Conservation (phyloP, 2,329 filamentous ascomycete species). For the Coniochaeta sp. region DNA sequence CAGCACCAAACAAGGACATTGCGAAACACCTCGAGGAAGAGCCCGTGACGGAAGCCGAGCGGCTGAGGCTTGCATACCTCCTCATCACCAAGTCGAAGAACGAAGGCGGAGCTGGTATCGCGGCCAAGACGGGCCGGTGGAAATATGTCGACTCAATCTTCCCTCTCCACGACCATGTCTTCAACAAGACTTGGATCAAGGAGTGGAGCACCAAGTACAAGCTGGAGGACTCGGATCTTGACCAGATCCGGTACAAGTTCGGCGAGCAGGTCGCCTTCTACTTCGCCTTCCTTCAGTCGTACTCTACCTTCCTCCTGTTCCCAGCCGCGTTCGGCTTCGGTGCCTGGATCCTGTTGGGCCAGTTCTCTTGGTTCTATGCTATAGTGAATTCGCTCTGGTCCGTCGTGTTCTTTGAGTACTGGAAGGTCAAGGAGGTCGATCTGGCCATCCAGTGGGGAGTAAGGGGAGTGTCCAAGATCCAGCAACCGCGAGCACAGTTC, state of each 20-base stretch:
- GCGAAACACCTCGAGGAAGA: slow-evolving; percentile 60
- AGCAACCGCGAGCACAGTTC: slow-evolving; percentile 71
- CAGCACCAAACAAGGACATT: slow-evolving; percentile 68
- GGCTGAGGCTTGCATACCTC: slow-evolving; percentile 79
- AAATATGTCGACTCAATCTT: slow-evolving; percentile 67
- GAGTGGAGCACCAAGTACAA: slow-evolving; percentile 66
- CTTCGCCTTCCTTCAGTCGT: slow-evolving; percentile 88
- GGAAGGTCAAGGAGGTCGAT: slow-evolving; percentile 89
- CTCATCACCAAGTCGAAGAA: slow-evolving; percentile 67
- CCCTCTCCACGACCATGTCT: slow-evolving; percentile 67
- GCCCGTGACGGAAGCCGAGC: slow-evolving; percentile 79
- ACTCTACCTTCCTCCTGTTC: slow-evolving; percentile 79
- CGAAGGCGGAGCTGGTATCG: slow-evolving; percentile 74
- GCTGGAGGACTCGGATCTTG: slow-evolving; percentile 58
- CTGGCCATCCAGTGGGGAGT: slow-evolving; percentile 85
- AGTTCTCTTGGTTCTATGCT: slow-evolving; percentile 77
- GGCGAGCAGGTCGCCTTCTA: slow-evolving; percentile 88
- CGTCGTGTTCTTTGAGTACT: slow-evolving; percentile 86
- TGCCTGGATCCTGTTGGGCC: slow-evolving; percentile 74
- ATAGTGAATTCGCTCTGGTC: slow-evolving; percentile 77
- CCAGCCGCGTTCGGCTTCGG: slow-evolving; percentile 71
- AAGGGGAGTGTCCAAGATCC: slow-evolving; percentile 72
- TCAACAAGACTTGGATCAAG: slow-evolving; percentile 70
- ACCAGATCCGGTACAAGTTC: slow-evolving; percentile 67
- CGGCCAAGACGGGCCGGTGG: slow-evolving; percentile 62